phyloP scores from a whole-genome alignment of 2,329 filamentous ascomycete genomes.

The Neoscytalidium dimidiatum region DNA sequence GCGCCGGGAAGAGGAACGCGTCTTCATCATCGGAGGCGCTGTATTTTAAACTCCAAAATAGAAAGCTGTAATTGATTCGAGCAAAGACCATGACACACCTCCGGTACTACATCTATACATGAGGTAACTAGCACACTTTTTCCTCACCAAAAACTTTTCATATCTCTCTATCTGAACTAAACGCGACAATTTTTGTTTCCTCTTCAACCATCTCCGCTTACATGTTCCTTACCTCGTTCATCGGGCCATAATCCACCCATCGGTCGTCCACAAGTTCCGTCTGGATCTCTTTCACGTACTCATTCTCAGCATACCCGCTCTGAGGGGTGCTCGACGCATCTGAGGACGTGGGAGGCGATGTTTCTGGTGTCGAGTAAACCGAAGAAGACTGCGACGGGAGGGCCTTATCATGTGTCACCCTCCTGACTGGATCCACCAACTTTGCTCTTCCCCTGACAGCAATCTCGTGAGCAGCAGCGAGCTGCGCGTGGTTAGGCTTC shows the following conservation, averaged over 20 bases:
- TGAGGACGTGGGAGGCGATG: background rate
- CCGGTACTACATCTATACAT: background rate
- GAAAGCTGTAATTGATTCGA: background rate
- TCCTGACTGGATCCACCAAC: background rate
- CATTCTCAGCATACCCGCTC: background rate
- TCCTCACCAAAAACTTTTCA: background rate
- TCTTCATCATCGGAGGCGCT: slow-evolving; percentile 97
- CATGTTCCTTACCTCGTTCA: background rate
- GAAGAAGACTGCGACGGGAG: background rate
- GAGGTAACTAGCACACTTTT: background rate
- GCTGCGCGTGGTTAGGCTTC: background rate
- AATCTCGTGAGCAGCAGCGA: background rate
- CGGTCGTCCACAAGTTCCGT: background rate
- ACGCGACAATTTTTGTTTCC: background rate
- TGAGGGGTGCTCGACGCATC: background rate
- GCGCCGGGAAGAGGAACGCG: slow-evolving; percentile 83
- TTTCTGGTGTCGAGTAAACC: background rate
- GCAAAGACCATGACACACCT: background rate
- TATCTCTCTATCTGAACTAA: background rate
- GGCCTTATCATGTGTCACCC: background rate
- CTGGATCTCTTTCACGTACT: slow-evolving; percentile 10
- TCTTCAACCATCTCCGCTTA: background rate
- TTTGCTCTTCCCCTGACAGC: background rate
- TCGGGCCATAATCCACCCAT: background rate
- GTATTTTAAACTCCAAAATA: slow-evolving; percentile 54